A percentile compares a stretch with the other conserved stretches of the same genome.
phyloP scores from a whole-genome alignment of 768 basidiomycete species.

The Boletus reticulatus region DNA sequence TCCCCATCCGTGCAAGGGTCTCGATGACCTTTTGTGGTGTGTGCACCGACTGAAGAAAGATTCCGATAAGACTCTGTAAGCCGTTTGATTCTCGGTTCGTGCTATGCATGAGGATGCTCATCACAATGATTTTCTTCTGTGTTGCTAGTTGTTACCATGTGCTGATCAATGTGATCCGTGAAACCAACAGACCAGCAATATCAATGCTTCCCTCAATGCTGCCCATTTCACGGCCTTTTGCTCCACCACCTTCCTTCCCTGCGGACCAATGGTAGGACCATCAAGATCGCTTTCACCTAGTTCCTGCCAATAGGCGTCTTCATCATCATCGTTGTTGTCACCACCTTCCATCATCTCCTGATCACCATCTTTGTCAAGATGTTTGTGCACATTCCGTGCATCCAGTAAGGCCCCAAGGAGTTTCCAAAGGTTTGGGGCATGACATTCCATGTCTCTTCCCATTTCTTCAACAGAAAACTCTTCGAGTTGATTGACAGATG shows the following conservation, averaged over 20 bases:
- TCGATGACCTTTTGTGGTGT: constrained; percentile 1
- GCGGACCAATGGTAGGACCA: background rate
- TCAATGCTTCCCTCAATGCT: background rate
- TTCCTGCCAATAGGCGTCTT: background rate
- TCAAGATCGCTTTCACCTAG: background rate
- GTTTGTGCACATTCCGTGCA: background rate
- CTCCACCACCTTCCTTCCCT: background rate
- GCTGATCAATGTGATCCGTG: too few relatives aligned
- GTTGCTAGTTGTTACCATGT: background rate
- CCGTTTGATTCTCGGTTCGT: background rate
- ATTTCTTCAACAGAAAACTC: background rate
- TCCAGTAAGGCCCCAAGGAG: background rate
- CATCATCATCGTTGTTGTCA: background rate
- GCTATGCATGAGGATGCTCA: background rate
- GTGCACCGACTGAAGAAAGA: constrained; percentile 4
- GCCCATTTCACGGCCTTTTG: background rate
- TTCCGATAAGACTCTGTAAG: background rate
- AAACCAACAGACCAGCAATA: background rate
- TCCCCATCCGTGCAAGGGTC: background rate
- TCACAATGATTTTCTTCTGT: background rate
- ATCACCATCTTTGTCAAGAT: background rate
- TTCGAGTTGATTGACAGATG: background rate
- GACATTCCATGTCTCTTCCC: background rate
- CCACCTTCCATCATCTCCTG: background rate
- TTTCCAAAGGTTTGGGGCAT: background rate